These are phyloP conservation scores for Mikania micrantha DNA, from an alignment of 129 eudicot species.

Conservation along the genomic window DNA sequence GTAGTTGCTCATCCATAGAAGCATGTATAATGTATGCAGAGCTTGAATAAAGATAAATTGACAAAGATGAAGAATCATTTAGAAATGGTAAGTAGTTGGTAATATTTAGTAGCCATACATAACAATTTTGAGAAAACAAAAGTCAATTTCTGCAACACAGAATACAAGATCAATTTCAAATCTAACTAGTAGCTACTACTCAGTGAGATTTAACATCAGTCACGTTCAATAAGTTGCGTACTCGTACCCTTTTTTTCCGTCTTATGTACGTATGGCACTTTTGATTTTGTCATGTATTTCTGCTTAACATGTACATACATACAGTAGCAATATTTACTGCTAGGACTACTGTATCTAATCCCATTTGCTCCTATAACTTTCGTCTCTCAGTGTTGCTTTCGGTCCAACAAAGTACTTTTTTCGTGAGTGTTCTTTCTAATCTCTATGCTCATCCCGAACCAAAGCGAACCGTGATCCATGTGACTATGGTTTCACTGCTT, in stretches of 20 bases:
- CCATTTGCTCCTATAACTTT: no score
- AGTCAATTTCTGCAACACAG: not conserved
- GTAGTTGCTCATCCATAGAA: not conserved
- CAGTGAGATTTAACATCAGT: not conserved
- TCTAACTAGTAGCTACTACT: no score
- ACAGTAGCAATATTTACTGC: no score
- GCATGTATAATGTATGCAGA: not conserved
- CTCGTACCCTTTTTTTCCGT: slow-evolving; percentile 2
- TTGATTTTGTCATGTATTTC: not conserved
- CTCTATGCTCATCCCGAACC: no score
- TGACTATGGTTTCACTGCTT: no score
- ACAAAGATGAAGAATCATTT: not conserved
- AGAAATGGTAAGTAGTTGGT: not conserved
- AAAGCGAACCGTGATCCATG: no score
- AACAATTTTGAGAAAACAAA: not conserved
- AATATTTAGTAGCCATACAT: not conserved
- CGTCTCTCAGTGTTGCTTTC: no score
- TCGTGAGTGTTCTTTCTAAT: no score
- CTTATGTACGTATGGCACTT: not conserved
- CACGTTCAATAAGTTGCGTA: not conserved
- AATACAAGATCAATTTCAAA: not conserved
- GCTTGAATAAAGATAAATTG: slow-evolving; percentile 7
- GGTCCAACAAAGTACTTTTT: no score
- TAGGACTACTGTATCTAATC: no score
- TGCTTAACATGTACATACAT: not conserved